phyloP scores from a whole-genome alignment of 495 filamentous ascomycete species.

The Mytilinidion resinicola region DNA sequence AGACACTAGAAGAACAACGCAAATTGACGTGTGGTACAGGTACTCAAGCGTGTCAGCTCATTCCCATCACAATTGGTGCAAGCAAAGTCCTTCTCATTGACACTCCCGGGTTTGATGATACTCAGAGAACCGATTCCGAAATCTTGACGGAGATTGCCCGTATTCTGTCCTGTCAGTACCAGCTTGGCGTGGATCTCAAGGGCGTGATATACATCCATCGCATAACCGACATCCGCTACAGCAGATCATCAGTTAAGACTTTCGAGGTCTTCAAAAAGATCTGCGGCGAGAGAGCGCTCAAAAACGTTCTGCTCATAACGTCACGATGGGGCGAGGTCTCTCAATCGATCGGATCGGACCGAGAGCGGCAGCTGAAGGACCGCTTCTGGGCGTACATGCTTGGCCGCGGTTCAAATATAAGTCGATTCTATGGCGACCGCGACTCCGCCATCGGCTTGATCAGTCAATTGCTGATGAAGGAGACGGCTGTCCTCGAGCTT shows the following conservation, averaged over 20 bases:
- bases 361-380: constrained; percentile 31
- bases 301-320: constrained; percentile 37
- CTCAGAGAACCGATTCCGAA: constrained; percentile 18
- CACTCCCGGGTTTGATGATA: constrained; percentile 20
- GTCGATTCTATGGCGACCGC: constrained; percentile 27
- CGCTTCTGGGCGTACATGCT: constrained; percentile 36
- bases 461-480: constrained; percentile 27
- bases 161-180: constrained; percentile 32
- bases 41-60: neutral
- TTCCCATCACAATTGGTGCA: neutral
- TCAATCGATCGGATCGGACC: constrained; percentile 7
- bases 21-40: neutral
- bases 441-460: constrained; percentile 29
- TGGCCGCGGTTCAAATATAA: constrained; percentile 22
- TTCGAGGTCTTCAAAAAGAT: constrained; percentile 38
- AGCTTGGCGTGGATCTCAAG: constrained; percentile 25
- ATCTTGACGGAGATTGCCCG: constrained; percentile 39
- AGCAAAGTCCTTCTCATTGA: constrained; percentile 18
- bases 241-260: constrained; percentile 22
- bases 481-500: constrained; percentile 27
- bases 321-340: constrained; percentile 35
- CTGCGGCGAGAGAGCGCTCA: constrained; percentile 30
- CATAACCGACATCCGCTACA: constrained; percentile 37
- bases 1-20: neutral
- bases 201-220: constrained; percentile 41